phyloP scores from a whole-genome alignment of 352 stramenopile species.

The Globisporangium lucens region DNA sequence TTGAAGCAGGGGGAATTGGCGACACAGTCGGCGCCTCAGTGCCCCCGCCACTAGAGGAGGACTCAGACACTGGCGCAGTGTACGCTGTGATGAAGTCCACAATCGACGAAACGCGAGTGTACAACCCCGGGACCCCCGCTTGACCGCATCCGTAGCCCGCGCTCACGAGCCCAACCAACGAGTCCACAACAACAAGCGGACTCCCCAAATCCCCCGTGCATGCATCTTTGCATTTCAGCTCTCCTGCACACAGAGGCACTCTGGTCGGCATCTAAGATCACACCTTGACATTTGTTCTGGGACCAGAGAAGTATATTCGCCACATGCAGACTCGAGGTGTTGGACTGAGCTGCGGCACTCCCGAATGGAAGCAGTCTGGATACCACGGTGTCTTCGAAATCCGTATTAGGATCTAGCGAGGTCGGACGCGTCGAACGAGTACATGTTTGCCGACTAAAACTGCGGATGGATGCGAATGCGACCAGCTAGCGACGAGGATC shows the following conservation, averaged over 20 bases:
- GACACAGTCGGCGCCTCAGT: too few species aligned
- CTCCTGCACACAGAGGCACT: slow-evolving; percentile 20
- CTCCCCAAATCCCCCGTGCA: slow-evolving; percentile 22
- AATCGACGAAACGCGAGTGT: slow-evolving; percentile 13
- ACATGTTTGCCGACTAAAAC: slow-evolving; percentile 11
- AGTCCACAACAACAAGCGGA: slow-evolving; percentile 9
- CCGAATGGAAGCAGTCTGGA: too few species aligned
- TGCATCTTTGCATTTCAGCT: slow-evolving; percentile 2
- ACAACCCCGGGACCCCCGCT: slow-evolving; percentile 8
- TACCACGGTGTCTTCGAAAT: too few species aligned
- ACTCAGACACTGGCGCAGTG: not conserved
- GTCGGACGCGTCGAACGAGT: slow-evolving; percentile 18
- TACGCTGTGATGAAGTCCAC: not conserved
- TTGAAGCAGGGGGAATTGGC: too few species aligned
- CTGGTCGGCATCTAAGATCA: slow-evolving; percentile 4
- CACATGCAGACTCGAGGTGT: not conserved
- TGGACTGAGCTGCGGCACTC: too few species aligned
- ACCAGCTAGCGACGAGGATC: slow-evolving; percentile 4
- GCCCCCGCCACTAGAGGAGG: too few species aligned
- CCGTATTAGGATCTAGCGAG: too few species aligned
- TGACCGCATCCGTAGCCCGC: slow-evolving; percentile 12
- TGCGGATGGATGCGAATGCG: slow-evolving; percentile 28
- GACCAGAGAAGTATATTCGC: not conserved
- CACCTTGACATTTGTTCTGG: slow-evolving; percentile 2
- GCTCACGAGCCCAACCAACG: slow-evolving; percentile 14